Evolutionary conservation across 441 rosid genomes (phyloP).

Genomic region (Raphanus hybrid): DNA sequence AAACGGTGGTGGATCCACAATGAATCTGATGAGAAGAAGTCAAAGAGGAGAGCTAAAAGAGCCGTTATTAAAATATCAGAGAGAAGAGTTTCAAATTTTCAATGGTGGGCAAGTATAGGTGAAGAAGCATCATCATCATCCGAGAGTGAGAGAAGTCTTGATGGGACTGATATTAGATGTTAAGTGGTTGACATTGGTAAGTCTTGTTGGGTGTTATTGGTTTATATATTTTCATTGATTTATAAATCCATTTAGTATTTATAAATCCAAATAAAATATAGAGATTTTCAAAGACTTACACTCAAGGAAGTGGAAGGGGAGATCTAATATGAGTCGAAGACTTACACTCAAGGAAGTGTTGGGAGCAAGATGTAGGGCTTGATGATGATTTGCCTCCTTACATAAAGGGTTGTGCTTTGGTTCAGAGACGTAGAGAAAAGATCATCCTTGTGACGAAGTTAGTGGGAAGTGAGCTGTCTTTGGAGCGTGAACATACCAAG

Average conservation of each 20-base stretch:
- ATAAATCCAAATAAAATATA: too few species aligned
- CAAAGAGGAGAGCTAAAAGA: too few species aligned
- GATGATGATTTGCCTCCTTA: conserved; percentile 70
- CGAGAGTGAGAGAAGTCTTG: conserved; percentile 64
- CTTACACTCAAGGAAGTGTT: conserved; percentile 66
- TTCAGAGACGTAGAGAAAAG: conserved; percentile 61
- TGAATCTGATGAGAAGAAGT: too few species aligned
- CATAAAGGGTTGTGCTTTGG: conserved; percentile 52
- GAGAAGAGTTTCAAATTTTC: too few species aligned
- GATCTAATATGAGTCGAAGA: conserved; percentile 72
- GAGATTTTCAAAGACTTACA: too few species aligned
- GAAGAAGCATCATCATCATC: conserved; percentile 29
- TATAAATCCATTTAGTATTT: too few species aligned
- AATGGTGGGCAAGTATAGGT: conserved; percentile 22
- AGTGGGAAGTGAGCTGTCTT: neutral
- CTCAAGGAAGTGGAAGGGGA: conserved; percentile 84
- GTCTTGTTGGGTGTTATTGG: too few species aligned
- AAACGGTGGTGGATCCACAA: too few species aligned
- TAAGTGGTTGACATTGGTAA: too few species aligned
- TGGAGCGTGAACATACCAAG: conserved; percentile 44
- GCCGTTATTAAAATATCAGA: too few species aligned
- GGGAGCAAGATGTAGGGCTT: conserved; percentile 76
- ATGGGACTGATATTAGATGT: conserved; percentile 65
- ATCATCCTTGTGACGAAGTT: conserved; percentile 50
- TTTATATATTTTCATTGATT: too few species aligned